Evolutionary conservation across 768 basidiomycete species (phyloP).

Genomic region (Tremella yokohamensis): DNA sequence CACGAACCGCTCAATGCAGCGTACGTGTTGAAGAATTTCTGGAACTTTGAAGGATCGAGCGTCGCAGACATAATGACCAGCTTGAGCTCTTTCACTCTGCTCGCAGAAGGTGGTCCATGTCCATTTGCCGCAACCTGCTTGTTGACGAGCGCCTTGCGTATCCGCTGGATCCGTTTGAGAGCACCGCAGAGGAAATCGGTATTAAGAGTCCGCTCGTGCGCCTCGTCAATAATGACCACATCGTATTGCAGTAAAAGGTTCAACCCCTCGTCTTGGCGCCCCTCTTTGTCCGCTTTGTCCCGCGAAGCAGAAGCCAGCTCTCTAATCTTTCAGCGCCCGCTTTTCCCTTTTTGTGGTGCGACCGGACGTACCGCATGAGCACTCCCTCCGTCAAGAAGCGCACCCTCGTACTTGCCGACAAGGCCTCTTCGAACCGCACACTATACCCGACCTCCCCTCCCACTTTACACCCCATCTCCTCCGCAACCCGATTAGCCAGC

Average conservation of each 20-base stretch:
- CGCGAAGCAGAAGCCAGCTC: too few species aligned
- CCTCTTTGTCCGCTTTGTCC: not conserved
- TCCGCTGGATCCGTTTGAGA: conserved; percentile 72
- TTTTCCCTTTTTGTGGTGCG: not conserved
- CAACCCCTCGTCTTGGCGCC: conserved; percentile 10
- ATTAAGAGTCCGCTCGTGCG: conserved; percentile 89
- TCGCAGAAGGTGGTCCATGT: conserved; percentile 13
- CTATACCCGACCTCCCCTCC: conserved; percentile 49
- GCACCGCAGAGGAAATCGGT: conserved; percentile 91
- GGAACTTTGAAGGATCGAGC: conserved; percentile 91
- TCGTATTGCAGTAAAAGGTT: conserved; percentile 71
- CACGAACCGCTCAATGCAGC: conserved; percentile 44
- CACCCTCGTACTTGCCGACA: conserved; percentile 32
- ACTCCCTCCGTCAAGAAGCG: conserved; percentile 49
- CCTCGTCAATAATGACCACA: conserved; percentile 89
- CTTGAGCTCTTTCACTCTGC: conserved; percentile 66
- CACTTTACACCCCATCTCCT: conserved; percentile 43
- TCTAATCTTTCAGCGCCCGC: too few species aligned
- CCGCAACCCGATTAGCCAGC: conserved; percentile 41
- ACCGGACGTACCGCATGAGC: conserved; percentile 43
- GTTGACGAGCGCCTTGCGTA: conserved; percentile 57
- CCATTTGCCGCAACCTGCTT: conserved; percentile 17
- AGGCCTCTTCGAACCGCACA: conserved; percentile 47
- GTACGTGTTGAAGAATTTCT: conserved; percentile 76
- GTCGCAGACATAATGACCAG: conserved; percentile 97